Base-by-base conservation (phyloP, 2,329 filamentous ascomycete species). In the Fusarium acutatum region DNA sequence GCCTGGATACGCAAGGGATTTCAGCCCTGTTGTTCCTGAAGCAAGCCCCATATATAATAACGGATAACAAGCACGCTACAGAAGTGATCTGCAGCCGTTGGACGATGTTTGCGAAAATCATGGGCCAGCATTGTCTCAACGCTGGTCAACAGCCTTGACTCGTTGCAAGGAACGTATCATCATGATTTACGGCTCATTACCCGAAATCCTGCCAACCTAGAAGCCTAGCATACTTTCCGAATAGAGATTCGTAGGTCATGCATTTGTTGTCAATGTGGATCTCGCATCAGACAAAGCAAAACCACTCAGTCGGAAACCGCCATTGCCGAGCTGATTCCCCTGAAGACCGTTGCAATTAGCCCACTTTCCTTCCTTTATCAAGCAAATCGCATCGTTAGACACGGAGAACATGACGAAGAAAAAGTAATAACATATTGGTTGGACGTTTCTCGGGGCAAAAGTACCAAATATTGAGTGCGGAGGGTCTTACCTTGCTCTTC, bases 81-180 rank as follows among this genome's bases (percentile, higher is more conserved):
- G 30, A 43, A 64, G 28, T 30, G 59, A 73, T 73, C 69, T 41
- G 24, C 17, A 37, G 24, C 30, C 20, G 38, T 26, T 58, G 49
- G 26, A 24, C 32, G 18, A 47, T 56, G 14, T 53, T 46, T 40
- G 35, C 35, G 30, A 38, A 54, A 58, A 43, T 26, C 37, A 46
- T 35, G 46, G 30, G 35, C 12, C 47, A 47, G 34, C 43, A 50
- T 40, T 37, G 30, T 44, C 43, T 64, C 18, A 41, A 54, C 20
- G 28, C 40, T 40, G 24, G 28, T 28, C 24, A 26, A 26, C 18
- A n/a, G 30, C n/a, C 59, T 70, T 63, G 50, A 56, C 30, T 58
- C 26, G 2, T 30, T 37, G 37, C 58, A 32, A 37, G 28, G 18
- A 50, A 58, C 58, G 49, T 28, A 35, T 32, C 64, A 57, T 35